These are phyloP conservation scores for Euphorbia schlechtendalii DNA, from an alignment of 441 rosid genomes.

Conservation along the genomic window DNA sequence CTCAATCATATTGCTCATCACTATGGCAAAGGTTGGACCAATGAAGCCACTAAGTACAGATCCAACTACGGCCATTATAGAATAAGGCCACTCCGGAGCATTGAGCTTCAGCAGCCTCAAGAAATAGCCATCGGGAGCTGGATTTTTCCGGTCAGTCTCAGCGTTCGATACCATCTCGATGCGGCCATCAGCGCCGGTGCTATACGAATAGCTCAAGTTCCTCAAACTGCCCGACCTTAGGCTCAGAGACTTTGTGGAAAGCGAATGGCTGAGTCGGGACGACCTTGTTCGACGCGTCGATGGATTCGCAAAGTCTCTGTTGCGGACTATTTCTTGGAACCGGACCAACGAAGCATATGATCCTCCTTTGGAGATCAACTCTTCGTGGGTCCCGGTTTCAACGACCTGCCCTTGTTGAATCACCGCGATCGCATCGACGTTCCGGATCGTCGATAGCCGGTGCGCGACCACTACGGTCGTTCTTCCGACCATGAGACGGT, in stretches of 20 bases:
- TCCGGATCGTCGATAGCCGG: constrained; percentile 89
- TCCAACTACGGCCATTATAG: constrained; percentile 91
- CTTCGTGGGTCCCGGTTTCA: constrained; percentile 93
- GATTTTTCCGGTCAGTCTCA: constrained; percentile 81
- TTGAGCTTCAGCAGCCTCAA: constrained; percentile 86
- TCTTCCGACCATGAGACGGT: constrained; percentile 93
- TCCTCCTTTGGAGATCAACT: constrained; percentile 68
- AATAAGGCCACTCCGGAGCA: constrained; percentile 98
- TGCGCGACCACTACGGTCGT: constrained; percentile 96
- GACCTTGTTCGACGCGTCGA: constrained; percentile 84
- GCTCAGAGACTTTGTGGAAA: constrained; percentile 90
- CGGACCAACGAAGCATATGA: constrained; percentile 83
- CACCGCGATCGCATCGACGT: constrained; percentile 86
- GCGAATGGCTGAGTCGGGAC: constrained; percentile 77
- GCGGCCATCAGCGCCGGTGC: constrained; percentile 98
- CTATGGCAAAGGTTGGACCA: constrained; percentile 91
- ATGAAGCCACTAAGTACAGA: constrained; percentile 94
- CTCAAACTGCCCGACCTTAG: constrained; percentile 94
- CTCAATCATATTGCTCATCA: constrained; percentile 98
- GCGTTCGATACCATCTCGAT: constrained; percentile 97
- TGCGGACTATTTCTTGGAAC: constrained; percentile 93
- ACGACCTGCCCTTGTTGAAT: constrained; percentile 94
- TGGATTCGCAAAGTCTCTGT: constrained; percentile 75
- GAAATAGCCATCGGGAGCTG: constrained; percentile 86
- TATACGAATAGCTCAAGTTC: constrained; percentile 91